Base-by-base conservation (phyloP, 352 stramenopile species). In the Pythium pyrilobum region DNA sequence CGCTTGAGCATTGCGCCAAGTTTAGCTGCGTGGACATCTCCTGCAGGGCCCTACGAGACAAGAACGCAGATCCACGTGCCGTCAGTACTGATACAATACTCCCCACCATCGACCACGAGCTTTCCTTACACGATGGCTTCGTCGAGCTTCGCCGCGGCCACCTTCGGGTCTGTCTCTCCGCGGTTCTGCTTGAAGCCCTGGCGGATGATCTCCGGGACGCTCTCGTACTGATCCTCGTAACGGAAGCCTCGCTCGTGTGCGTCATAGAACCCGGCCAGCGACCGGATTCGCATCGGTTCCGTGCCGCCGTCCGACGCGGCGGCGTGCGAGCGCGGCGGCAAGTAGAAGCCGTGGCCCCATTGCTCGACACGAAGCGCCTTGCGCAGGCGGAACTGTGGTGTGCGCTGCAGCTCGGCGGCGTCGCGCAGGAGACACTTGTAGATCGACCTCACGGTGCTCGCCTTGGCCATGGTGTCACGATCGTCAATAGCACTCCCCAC, bases 371-470 rank as follows among this genome's bases (percentile, higher is more conserved):
- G 52, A 15, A 89, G 39, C n/a, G 73, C 49, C 2, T 73, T 71
- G 25, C 81, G 81, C 16, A 89, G 43, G 5, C 69, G 71, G 52
- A 87, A 89, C 55, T 87, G 69, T 44, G 78, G 78, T 33, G 60
- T 81, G 41, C 64, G 52, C 56, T 80, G 61, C 32, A 92, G 67
- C 40, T 80, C 69, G 10, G 44, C 56, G 15, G 72, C 73, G 49
- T 92, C 79, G 20, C 66, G 67, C 52, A 92, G 71, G 47, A 92
- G 59, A 59, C 72, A 85, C 25, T 77, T 72, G 64, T 89, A 92
- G 52, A 89, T 81, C 25, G 75, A 68, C 16, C 63, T 65, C 40
- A 83, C 48, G 4, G 69, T 77, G 38, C 72, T 46, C 3, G 69
- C 31, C 38, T 70, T 72, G 25, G 67, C 32, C 73, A 82, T 85